Evolutionary conservation across 2,329 filamentous ascomycete species (phyloP).

Genomic region (Pseudofabraea citricarpa): DNA sequence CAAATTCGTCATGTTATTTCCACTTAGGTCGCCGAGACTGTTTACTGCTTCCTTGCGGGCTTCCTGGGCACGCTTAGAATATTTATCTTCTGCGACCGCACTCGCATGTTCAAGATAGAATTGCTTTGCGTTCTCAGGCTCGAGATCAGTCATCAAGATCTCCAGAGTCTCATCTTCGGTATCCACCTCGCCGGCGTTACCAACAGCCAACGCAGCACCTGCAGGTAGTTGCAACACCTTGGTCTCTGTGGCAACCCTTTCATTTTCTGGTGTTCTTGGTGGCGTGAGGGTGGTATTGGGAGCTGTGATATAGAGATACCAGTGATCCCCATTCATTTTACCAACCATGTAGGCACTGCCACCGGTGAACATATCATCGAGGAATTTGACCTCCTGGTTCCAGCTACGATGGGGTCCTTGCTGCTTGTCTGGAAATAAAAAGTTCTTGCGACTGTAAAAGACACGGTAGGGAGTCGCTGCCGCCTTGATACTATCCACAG

Average conservation of each 20-base stretch:
- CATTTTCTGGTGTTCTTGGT: conserved; percentile 65
- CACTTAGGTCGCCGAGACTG: conserved; percentile 55
- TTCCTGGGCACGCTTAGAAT: conserved; percentile 62
- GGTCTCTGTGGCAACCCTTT: conserved; percentile 33
- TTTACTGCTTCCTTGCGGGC: conserved; percentile 56
- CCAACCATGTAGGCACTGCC: conserved; percentile 99
- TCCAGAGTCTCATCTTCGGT: conserved; percentile 81
- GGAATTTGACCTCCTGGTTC: conserved; percentile 89
- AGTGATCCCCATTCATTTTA: conserved; percentile 99
- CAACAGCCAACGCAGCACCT: conserved; percentile 23
- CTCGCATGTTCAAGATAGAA: conserved; percentile 78
- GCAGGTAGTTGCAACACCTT: conserved; percentile 28
- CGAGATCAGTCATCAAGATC: conserved; percentile 68
- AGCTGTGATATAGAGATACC: conserved; percentile 96
- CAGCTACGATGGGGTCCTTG: conserved; percentile 93
- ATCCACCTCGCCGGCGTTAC: conserved; percentile 31
- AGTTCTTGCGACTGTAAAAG: conserved; percentile 99
- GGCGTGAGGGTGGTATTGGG: conserved; percentile 77
- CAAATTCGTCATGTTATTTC: conserved; percentile 34
- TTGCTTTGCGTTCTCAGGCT: conserved; percentile 64
- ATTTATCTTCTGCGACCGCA: conserved; percentile 80
- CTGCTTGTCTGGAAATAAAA: conserved; percentile 91
- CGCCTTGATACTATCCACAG: conserved; percentile 61
- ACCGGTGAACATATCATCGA: conserved; percentile 86
- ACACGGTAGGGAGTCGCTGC: conserved; percentile 89